A percentile compares a stretch with the other conserved stretches of the same genome.
These are phyloP conservation scores for Umbelopsis vinacea DNA, from an alignment of 192 early-diverging fungal species.

Conservation along the genomic window DNA sequence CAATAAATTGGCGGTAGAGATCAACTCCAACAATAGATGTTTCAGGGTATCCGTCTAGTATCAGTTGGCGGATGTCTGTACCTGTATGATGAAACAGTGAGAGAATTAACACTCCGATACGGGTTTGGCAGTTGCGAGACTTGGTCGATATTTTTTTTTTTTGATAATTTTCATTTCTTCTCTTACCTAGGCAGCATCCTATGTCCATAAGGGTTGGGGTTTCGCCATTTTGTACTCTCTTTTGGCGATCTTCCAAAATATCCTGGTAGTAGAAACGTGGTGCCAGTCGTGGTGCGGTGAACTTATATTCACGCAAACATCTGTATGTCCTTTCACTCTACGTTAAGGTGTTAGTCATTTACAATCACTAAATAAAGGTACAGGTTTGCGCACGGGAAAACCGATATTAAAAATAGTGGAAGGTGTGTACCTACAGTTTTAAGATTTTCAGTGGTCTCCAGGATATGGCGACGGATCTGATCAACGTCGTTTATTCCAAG, in stretches of 20 bases:
- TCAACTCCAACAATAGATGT: conserved; percentile 27
- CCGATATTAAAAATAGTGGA: not conserved
- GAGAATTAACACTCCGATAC: not conserved
- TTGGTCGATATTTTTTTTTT: too few species aligned
- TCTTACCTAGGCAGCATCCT: conserved; percentile 36
- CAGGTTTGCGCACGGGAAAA: not conserved
- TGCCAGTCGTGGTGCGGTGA: not conserved
- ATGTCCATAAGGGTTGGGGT: conserved; percentile 32
- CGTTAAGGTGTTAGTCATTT: too few species aligned
- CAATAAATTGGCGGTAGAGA: conserved; percentile 26
- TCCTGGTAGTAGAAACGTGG: conserved; percentile 1
- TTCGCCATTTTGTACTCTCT: conserved; percentile 3
- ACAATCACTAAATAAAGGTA: not conserved
- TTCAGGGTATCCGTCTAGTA: conserved; percentile 33
- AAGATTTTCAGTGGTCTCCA: not conserved
- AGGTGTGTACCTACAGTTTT: not conserved
- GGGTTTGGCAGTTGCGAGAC: too few species aligned
- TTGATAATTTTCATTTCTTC: too few species aligned
- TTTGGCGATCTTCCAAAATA: conserved; percentile 9
- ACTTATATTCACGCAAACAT: conserved; percentile 13
- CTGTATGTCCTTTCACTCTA: conserved; percentile 7
- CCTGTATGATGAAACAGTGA: conserved; percentile 8
- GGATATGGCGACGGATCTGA: not conserved
- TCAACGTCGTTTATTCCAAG: conserved; percentile 3
- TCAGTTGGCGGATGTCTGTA: conserved; percentile 31